Evolutionary conservation across 257 asterid species (phyloP), one percentile per base, ranked within the genome.

Genomic region (Phtheirospermum japonicum): DNA sequence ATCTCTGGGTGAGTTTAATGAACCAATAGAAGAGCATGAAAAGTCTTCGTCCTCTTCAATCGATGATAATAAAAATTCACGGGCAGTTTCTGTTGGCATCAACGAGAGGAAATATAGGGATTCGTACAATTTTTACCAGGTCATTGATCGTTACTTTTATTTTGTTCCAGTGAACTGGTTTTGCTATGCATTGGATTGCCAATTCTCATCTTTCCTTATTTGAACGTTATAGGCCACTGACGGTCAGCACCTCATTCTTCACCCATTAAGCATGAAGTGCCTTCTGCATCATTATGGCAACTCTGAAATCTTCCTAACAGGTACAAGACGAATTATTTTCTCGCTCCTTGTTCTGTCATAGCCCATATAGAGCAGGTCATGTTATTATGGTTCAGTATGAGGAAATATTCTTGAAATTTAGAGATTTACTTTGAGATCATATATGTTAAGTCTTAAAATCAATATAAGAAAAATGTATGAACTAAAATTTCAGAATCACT

Each of bases 61-160:
- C 23, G 66, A 70, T 46, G 76, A 77, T 60, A 69, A 57, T 46
- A 78, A 61, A 66, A 63, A 62, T 63, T 19, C 26, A 10, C 61
- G 23, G 64, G 48, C 63, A 57, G 71, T 11, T 48, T 64, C 72
- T 28, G 68, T 59, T 76, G 78, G 68, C 61, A 60, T 42, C 57
- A 66, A 57, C 39, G 84, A 76, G 57, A 77, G 49, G 57, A 82
- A 73, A 52, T 82, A 82, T 31, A 68, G 61, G 26, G 79, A 63
- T 65, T 83, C 96, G 12, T 92, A 86, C 85, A 70, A 71, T 73
- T 92, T 89, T 74, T 92, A 92, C 76, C 99, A 92, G 99, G 99
- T 89, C 33, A 70, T 54, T 66, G 59, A 54, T 63, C 42, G 43
- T 62, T 58, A n/a, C n/a, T n/a, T 63, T 43, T 20, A 45, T 13